Percentiles rank a stretch among this genome's conserved stretches.
These are phyloP conservation scores for Yamadazyma triangularis DNA, from an alignment of 1,139 yeast species.

Conservation along the genomic window DNA sequence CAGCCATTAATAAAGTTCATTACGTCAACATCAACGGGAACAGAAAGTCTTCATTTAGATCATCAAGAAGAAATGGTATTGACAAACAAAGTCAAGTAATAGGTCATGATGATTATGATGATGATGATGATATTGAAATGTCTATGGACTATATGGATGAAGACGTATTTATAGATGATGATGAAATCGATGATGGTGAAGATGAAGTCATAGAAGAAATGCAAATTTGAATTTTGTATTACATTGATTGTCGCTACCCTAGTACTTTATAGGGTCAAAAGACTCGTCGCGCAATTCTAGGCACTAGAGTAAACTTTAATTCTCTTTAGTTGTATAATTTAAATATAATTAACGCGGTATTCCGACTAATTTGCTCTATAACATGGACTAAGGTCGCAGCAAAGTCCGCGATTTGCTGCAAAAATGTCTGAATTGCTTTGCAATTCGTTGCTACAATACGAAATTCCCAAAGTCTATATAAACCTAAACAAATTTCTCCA, in stretches of 20 bases:
- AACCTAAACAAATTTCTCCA: too few relatives aligned
- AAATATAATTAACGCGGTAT: not conserved
- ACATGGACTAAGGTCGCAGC: too few relatives aligned
- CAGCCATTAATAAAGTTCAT: conserved; percentile 41
- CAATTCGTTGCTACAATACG: too few relatives aligned
- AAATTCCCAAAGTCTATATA: too few relatives aligned
- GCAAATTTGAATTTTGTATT: conserved; percentile 18
- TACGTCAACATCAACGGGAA: conserved; percentile 29
- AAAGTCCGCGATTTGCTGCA: too few relatives aligned
- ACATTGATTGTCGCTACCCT: too few relatives aligned
- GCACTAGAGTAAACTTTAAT: too few relatives aligned
- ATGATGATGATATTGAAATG: conserved; percentile 16
- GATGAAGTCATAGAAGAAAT: conserved; percentile 37
- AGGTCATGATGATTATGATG: conserved; percentile 11
- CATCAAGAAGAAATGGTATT: conserved; percentile 4
- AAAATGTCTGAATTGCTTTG: too few relatives aligned
- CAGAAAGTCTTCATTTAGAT: conserved; percentile 15
- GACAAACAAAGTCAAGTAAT: conserved; percentile 6
- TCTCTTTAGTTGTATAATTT: not conserved
- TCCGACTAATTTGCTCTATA: too few relatives aligned
- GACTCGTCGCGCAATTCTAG: not conserved
- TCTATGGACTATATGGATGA: conserved; percentile 19
- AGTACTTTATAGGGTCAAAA: too few relatives aligned
- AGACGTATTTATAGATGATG: conserved; percentile 27
- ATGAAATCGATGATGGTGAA: conserved; percentile 18